Evolutionary conservation across 768 basidiomycete species (phyloP).

Genomic region (Piloderma croceum): DNA sequence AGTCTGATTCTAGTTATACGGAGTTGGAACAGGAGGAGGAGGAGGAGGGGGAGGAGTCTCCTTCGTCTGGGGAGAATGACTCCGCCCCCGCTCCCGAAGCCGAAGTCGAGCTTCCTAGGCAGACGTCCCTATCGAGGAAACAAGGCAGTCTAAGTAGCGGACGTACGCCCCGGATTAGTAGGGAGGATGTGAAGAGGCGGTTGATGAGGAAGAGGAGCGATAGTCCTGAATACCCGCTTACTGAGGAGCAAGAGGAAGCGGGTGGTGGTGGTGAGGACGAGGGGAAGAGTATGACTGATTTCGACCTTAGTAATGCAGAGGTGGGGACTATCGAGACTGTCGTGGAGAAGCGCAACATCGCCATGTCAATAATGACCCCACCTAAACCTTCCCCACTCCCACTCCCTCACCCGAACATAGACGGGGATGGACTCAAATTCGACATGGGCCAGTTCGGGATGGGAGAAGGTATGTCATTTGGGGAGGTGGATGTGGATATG

Average conservation of each 20-base stretch:
- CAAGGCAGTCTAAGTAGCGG: background rate
- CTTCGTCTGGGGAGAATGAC: too few relatives aligned
- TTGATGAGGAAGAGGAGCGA: conserved; percentile 42
- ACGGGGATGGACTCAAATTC: conserved; percentile 27
- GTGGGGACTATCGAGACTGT: conserved; percentile 43
- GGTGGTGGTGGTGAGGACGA: conserved; percentile 1
- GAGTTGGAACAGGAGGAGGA: too few relatives aligned
- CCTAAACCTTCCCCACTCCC: background rate
- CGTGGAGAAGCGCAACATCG: conserved; percentile 38
- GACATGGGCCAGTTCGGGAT: too few relatives aligned
- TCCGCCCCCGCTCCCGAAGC: background rate
- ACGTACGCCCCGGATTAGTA: conserved; percentile 35
- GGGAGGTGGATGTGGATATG: conserved; percentile 59
- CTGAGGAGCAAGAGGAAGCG: conserved; percentile 1
- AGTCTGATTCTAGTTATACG: conserved; percentile 10
- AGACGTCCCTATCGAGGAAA: conserved; percentile 26
- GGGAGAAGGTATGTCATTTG: conserved; percentile 47
- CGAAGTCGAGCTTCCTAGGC: conserved; percentile 2
- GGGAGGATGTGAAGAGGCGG: conserved; percentile 48
- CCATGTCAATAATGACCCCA: too few relatives aligned
- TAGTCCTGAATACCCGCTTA: conserved; percentile 27
- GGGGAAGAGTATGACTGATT: conserved; percentile 17
- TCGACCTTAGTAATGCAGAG: conserved; percentile 41
- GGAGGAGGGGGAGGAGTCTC: too few relatives aligned
- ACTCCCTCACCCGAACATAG: background rate